Conservation (phyloP, 169 alveolate species). For the Neospora caninum region DNA sequence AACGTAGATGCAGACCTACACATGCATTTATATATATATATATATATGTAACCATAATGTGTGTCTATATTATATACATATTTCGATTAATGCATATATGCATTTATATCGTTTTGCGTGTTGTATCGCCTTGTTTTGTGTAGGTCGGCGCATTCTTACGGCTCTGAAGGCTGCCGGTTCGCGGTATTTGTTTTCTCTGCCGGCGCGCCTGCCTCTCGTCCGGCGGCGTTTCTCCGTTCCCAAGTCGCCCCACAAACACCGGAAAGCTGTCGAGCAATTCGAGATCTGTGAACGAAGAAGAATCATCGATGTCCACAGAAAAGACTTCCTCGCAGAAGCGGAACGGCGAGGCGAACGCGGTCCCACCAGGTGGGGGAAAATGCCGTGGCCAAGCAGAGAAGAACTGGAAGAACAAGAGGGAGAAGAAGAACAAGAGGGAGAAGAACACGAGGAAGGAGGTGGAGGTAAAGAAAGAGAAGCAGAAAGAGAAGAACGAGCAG, state of each 20-base stretch:
- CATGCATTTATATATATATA: not conserved
- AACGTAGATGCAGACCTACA: too few species aligned
- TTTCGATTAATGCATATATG: not conserved
- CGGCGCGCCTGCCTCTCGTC: not conserved
- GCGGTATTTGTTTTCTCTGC: not conserved
- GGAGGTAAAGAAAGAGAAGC: not conserved
- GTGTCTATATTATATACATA: not conserved
- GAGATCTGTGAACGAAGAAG: not conserved
- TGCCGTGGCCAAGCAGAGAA: slow-evolving; percentile 30
- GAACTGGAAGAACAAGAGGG: not conserved
- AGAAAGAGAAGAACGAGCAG: not conserved
- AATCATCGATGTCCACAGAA: slow-evolving; percentile 13
- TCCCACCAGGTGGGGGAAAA: not conserved
- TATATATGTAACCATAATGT: not conserved
- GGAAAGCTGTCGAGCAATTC: slow-evolving; percentile 13
- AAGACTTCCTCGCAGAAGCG: not conserved
- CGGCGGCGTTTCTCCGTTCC: slow-evolving; percentile 14
- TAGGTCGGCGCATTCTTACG: not conserved
- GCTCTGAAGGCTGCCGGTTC: not conserved
- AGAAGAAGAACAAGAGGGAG: not conserved
- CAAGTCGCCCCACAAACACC: slow-evolving; percentile 16
- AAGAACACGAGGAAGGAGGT: not conserved
- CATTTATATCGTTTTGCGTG: not conserved
- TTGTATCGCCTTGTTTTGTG: not conserved
- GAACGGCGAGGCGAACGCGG: not conserved